These are phyloP conservation scores for Panus rudis DNA, from an alignment of 768 basidiomycete species.

Conservation along the genomic window DNA sequence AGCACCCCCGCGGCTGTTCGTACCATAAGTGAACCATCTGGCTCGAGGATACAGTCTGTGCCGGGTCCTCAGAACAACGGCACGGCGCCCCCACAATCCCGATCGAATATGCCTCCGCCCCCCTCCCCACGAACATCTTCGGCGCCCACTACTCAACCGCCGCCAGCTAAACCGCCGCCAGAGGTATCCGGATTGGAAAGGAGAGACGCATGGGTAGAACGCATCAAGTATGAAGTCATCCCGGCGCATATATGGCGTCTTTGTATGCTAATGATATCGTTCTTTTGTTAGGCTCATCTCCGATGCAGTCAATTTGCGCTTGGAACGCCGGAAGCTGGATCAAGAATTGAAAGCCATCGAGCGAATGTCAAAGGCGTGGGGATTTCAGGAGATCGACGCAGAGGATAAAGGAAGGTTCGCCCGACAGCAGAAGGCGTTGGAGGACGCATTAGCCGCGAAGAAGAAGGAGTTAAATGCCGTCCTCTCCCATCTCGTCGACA, in stretches of 20 bases:
- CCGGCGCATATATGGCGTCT: background rate
- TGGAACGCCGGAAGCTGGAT: constrained; percentile 26
- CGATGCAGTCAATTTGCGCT: constrained; percentile 26
- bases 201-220: constrained; percentile 31
- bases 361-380: constrained; percentile 19
- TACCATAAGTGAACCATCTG: background rate
- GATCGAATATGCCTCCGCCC: constrained; percentile 2
- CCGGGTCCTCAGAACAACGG: background rate
- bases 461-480: constrained; percentile 26
- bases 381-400: constrained; percentile 19
- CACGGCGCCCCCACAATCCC: background rate
- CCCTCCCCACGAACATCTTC: background rate
- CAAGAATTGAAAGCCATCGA: constrained; percentile 25
- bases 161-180: background rate
- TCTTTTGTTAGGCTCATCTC: constrained; percentile 27
- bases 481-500: constrained; percentile 25
- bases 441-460: constrained; percentile 21
- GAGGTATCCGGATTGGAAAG: constrained; percentile 30
- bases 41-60: background rate
- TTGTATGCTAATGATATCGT: background rate
- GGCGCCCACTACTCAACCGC: background rate
- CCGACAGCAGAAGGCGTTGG: constrained; percentile 18
- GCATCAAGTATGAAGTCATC: constrained; percentile 30
- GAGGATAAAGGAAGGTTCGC: constrained; percentile 19
- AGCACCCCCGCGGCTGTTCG: too few species aligned